Conservation (phyloP, 495 filamentous ascomycete species). For the Penicillium odoratum region DNA sequence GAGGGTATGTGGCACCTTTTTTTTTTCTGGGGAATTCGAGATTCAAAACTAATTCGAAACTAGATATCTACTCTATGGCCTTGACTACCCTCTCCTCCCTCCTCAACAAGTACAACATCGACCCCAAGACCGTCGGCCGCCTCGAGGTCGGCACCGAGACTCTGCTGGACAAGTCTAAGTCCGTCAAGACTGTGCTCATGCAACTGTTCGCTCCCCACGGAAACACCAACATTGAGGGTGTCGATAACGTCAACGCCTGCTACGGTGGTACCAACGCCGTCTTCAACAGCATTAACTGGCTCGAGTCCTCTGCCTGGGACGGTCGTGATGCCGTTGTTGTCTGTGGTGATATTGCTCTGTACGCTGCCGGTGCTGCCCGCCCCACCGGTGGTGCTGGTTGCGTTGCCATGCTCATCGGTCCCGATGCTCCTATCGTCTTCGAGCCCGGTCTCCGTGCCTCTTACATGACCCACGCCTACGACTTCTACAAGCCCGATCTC, state of each 20-base stretch:
- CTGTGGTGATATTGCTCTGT: conserved; percentile 95
- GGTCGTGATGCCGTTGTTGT: conserved; percentile 92
- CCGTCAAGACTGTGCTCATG: conserved; percentile 99
- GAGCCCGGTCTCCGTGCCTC: conserved; percentile 89
- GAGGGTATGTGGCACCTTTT: conserved; percentile 66
- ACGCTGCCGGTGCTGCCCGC: conserved; percentile 92
- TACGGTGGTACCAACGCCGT: conserved; percentile 98
- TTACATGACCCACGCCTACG: conserved; percentile 95
- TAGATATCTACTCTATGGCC: conserved; percentile 97
- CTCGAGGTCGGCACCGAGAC: conserved; percentile 99
- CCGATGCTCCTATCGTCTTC: conserved; percentile 85
- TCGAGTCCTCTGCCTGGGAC: conserved; percentile 98
- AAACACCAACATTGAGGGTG: conserved; percentile 92
- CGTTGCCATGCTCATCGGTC: conserved; percentile 92
- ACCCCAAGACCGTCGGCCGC: conserved; percentile 84
- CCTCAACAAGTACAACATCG: conserved; percentile 89
- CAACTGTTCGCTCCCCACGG: conserved; percentile 84
- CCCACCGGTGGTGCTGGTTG: conserved; percentile 95
- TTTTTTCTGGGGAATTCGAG: background rate
- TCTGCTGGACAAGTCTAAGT: conserved; percentile 98
- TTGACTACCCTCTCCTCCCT: conserved; percentile 88
- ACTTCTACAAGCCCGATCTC: conserved; percentile 99
- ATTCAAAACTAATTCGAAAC: background rate
- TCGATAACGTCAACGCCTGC: conserved; percentile 96
- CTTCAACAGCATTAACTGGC: conserved; percentile 96